phyloP scores from a whole-genome alignment of 1,284 basidiomycete genomes.

The Melampsora americana region DNA sequence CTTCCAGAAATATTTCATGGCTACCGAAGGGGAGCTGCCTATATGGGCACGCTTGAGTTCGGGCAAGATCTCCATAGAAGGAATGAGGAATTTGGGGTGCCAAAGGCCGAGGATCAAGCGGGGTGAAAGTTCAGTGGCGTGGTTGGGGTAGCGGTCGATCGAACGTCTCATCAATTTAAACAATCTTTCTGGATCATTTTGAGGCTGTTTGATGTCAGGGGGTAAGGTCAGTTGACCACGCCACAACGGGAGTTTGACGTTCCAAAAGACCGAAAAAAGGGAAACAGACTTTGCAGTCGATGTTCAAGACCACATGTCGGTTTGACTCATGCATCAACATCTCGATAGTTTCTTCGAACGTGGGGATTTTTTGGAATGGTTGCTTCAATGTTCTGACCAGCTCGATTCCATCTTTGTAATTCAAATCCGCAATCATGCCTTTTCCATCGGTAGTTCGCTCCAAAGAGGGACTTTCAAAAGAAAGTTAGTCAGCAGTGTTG shows the following conservation, averaged over 20 bases:
- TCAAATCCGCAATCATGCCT: constrained; percentile 52
- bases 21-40: constrained; percentile 64
- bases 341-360: constrained; percentile 74
- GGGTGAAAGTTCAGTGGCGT: constrained; percentile 77
- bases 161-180: constrained; percentile 78
- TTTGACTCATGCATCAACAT: constrained; percentile 72
- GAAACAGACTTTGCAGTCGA: constrained; percentile 51
- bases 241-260: neutral
- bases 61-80: constrained; percentile 72
- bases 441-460: constrained; percentile 61
- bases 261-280: neutral
- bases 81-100: constrained; percentile 84
- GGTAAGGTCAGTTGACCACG: constrained; percentile 1
- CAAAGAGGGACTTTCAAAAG: constrained; percentile 47
- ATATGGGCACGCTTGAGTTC: constrained; percentile 83
- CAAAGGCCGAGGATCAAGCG: constrained; percentile 83
- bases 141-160: constrained; percentile 68
- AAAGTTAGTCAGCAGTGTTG: neutral
- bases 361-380: constrained; percentile 72
- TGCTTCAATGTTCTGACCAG: constrained; percentile 75
- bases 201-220: constrained; percentile 63
- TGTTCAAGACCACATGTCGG: constrained; percentile 77
- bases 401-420: constrained; percentile 64
- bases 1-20: constrained; percentile 84
- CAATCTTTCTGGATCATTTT: constrained; percentile 81